Percentiles rank a stretch among this genome's conserved stretches.
These are phyloP conservation scores for Kodamaea restingae DNA, from an alignment of 805 yeast species.

Conservation along the genomic window DNA sequence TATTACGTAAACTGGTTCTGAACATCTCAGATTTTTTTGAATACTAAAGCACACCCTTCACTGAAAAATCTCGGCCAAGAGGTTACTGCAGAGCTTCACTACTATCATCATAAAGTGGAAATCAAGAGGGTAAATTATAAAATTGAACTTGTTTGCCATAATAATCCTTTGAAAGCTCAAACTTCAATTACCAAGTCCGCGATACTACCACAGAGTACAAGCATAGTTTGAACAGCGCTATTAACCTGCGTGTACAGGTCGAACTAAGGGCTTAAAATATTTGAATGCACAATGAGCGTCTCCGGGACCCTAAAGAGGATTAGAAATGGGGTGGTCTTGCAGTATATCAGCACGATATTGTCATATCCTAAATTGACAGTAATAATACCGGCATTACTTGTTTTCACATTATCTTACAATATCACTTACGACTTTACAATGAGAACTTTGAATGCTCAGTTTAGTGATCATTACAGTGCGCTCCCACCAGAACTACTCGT, in stretches of 20 bases:
- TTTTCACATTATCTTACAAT: constrained; percentile 33
- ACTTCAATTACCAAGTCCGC: neutral
- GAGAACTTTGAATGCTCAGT: constrained; percentile 20
- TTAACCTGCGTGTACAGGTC: no score
- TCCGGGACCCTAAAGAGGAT: constrained; percentile 2
- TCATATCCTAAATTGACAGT: constrained; percentile 27
- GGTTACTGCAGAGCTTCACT: no score
- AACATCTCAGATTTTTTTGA: neutral
- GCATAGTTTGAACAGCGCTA: no score
- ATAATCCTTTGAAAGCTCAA: neutral
- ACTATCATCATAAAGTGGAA: no score
- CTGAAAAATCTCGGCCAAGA: neutral
- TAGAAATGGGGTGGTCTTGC: constrained; percentile 7
- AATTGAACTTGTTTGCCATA: no score
- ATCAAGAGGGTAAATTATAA: no score
- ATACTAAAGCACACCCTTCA: neutral
- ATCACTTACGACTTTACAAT: constrained; percentile 33
- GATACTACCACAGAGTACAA: no score
- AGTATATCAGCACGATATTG: constrained; percentile 17
- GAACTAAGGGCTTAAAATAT: neutral
- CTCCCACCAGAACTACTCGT: constrained; percentile 2
- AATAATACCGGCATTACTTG: constrained; percentile 27
- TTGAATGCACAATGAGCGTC: neutral
- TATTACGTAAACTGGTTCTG: neutral
- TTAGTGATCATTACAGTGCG: constrained; percentile 14